Base-by-base conservation (phyloP, 768 basidiomycete species). In the Paxillus rubicundulus region DNA sequence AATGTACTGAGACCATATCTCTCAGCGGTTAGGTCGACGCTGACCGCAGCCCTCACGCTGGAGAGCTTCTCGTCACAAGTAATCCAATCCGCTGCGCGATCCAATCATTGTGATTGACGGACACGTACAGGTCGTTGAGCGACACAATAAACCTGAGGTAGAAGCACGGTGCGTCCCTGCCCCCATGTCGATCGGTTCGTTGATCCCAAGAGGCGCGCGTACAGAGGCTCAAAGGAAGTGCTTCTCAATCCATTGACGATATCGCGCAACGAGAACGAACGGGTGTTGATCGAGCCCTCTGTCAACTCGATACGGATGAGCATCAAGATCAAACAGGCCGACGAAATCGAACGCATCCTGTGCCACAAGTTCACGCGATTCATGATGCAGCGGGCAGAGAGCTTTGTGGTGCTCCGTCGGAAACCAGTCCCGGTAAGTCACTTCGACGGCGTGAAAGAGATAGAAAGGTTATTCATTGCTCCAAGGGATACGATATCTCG, bases 291-390 rank as follows among this genome's bases (percentile, higher is more conserved):
- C 73, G 97, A 99, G 71, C 89, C 97, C 2, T 94, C 92, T 2
- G 84, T 98, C 74, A 99, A 99, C 74, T 96, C 94, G 2, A 91
- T 98, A 68, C 86, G 97, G 38, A 78, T 99, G 53, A 93, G 89
- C 72, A 98, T 99, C 74, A 93, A 87, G 77, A 98, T 99, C 69
- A 99, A 99, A 71, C 97, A 99, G 69, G 94, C 97, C 32, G 97
- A 99, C 71, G 97, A 99, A 75, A 96, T 98, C 56, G 97, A 99
- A 67, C 84, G 89, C 46, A 97, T 98, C 61, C 77, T 99, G 36
- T 97, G 95, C 68, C 92, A 98, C 76, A 94, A 98, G 71, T 98
- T 99, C 71, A 97, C 94, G 18, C 81, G 97, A 48, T 99, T 99
- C 76, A 89, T 98, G 92, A 98, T 94, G 87, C 93, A 95, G 75